Conservation (phyloP, 768 basidiomycete species). For the Podaxis sp. region DNA sequence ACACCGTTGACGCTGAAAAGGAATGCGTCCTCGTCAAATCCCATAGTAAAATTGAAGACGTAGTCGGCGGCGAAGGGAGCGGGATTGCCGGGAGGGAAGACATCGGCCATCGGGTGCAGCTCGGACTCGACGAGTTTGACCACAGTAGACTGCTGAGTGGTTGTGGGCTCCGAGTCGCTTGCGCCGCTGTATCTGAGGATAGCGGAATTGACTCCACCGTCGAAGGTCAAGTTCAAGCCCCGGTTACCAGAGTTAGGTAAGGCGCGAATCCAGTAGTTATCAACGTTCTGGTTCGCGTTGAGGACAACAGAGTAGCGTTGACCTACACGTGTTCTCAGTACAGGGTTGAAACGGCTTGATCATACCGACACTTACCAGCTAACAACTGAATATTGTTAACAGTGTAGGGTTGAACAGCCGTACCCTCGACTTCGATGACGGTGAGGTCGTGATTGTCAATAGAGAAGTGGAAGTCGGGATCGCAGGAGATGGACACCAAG, state of each 20-base stretch:
- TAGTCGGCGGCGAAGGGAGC: neutral
- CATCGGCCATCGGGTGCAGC: neutral
- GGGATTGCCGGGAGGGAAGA: neutral
- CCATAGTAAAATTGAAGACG: neutral
- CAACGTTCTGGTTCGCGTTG: conserved; percentile 27
- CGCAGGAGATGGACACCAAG: conserved; percentile 42
- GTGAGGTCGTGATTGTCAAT: conserved; percentile 31
- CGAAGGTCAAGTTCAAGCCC: neutral
- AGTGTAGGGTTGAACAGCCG: neutral
- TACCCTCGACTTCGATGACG: conserved; percentile 32
- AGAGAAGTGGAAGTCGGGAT: conserved; percentile 33
- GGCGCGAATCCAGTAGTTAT: conserved; percentile 34
- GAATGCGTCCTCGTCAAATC: neutral
- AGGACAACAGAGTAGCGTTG: conserved; percentile 46
- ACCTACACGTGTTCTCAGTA: conserved; percentile 20
- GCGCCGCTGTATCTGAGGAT: neutral
- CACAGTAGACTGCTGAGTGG: neutral
- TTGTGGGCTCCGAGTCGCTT: neutral
- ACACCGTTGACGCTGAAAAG: neutral
- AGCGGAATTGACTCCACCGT: neutral
- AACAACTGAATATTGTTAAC: conserved; percentile 32
- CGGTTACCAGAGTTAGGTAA: conserved; percentile 16
- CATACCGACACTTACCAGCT: conserved; percentile 17
- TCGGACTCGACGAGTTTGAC: neutral
- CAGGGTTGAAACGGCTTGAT: neutral